Evolutionary conservation across 2,329 filamentous ascomycete genomes (phyloP).

Genomic region (Emericellopsis cladophorae): DNA sequence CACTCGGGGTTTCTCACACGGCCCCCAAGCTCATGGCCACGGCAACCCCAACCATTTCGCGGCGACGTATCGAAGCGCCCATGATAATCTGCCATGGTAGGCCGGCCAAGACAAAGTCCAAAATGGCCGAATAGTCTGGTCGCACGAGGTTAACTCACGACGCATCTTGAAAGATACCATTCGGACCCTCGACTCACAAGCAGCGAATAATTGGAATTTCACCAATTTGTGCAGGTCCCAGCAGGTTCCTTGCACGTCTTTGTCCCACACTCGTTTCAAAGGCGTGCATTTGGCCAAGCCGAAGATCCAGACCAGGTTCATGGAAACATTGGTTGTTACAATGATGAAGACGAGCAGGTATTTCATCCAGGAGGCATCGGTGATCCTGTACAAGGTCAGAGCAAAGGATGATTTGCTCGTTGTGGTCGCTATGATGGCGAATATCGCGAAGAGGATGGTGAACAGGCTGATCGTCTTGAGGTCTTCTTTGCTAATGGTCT

Average conservation of each 20-base stretch:
- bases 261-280: slow-evolving; percentile 12
- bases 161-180: no score
- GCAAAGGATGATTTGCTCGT: slow-evolving; percentile 24
- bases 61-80: slow-evolving; percentile 15
- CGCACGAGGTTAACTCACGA: no score
- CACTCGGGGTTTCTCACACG: slow-evolving; percentile 10
- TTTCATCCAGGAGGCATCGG: slow-evolving; percentile 12
- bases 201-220: slow-evolving; percentile 16
- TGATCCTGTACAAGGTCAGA: slow-evolving; percentile 19
- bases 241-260: slow-evolving; percentile 12
- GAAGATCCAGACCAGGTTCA: slow-evolving; percentile 21
- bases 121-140: slow-evolving; percentile 18
- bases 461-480: slow-evolving; percentile 12
- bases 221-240: slow-evolving; percentile 14
- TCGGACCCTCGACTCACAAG: slow-evolving; percentile 9
- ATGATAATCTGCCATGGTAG: slow-evolving; percentile 20
- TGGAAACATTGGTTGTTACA: slow-evolving; percentile 17
- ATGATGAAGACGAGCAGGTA: slow-evolving; percentile 17
- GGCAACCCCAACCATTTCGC: slow-evolving; percentile 19
- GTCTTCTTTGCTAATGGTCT: slow-evolving; percentile 10
- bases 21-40: slow-evolving; percentile 21
- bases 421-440: slow-evolving; percentile 19
- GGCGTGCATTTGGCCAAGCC: slow-evolving; percentile 18
- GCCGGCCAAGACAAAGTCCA: slow-evolving; percentile 19
- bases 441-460: slow-evolving; percentile 13